Conservation (phyloP, 306 rosid species). For the Gastrolobium villosum region DNA sequence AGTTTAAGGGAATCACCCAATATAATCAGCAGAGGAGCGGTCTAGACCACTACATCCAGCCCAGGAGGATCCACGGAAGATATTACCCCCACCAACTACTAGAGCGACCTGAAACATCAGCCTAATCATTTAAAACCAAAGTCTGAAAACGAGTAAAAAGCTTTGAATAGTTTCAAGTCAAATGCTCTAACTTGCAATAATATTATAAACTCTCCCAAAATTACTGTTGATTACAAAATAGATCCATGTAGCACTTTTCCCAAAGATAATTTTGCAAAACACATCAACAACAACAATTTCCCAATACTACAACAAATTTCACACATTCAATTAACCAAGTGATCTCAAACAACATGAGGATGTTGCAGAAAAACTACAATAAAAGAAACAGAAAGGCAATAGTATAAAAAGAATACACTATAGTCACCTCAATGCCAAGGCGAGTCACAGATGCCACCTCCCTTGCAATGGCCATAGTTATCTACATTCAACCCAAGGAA, state of each 20-base stretch:
- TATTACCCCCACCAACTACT: slow-evolving; percentile 97
- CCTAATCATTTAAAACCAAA: slow-evolving; percentile 40
- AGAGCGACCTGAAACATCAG: slow-evolving; percentile 86
- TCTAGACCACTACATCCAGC: slow-evolving; percentile 94
- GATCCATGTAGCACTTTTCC: not conserved
- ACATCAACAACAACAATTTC: not conserved
- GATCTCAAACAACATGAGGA: slow-evolving; percentile 18
- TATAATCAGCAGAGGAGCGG: slow-evolving; percentile 96
- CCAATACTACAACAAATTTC: slow-evolving; percentile 19
- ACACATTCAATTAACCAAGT: slow-evolving; percentile 21
- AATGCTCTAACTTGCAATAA: slow-evolving; percentile 39
- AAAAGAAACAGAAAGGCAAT: not conserved
- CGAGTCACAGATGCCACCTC: slow-evolving; percentile 97
- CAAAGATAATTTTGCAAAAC: slow-evolving; percentile 24
- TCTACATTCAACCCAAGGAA: slow-evolving; percentile 50
- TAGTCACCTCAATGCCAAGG: slow-evolving; percentile 92
- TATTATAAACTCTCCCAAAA: slow-evolving; percentile 18
- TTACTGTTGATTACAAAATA: slow-evolving; percentile 15
- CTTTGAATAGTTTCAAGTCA: slow-evolving; percentile 10
- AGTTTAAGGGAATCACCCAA: slow-evolving; percentile 71
- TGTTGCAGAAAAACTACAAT: slow-evolving; percentile 15
- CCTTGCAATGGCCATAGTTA: slow-evolving; percentile 94
- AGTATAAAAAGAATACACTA: not conserved
- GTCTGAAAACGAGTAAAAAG: slow-evolving; percentile 24
- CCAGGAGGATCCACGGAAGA: slow-evolving; percentile 95